A percentile compares a stretch with the other conserved stretches of the same genome.
These are phyloP conservation scores for Acer campestre DNA, from an alignment of 345 rosid genomes.

Conservation along the genomic window DNA sequence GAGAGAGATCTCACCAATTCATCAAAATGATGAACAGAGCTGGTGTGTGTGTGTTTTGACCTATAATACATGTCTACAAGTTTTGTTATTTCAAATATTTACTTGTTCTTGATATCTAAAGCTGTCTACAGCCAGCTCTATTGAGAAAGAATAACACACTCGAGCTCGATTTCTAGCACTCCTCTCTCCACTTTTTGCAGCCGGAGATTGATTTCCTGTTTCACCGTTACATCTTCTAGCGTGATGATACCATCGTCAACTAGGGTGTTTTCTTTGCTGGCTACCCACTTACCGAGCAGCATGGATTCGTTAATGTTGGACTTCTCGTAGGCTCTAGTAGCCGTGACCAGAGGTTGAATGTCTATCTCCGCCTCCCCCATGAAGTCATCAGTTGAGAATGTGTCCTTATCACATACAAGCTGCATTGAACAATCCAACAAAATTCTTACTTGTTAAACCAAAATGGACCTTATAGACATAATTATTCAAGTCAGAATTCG, in stretches of 20 bases:
- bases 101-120: neutral
- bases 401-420: constrained; percentile 91
- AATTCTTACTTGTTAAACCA: constrained; percentile 16
- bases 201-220: constrained; percentile 71
- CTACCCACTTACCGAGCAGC: constrained; percentile 77
- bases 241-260: constrained; percentile 73
- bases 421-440: constrained; percentile 30
- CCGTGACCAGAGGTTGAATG: constrained; percentile 79
- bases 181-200: constrained; percentile 92
- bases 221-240: constrained; percentile 72
- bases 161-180: constrained; percentile 81
- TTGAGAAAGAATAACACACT: constrained; percentile 91
- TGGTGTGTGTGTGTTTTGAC: too few species aligned
- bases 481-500: neutral
- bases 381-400: constrained; percentile 81
- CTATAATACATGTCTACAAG: too few species aligned
- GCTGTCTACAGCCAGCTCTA: constrained; percentile 27
- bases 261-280: constrained; percentile 68
- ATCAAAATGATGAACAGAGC: neutral
- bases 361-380: constrained; percentile 99
- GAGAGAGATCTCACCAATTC: neutral
- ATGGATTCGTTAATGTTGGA: constrained; percentile 54
- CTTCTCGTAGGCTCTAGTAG: constrained; percentile 77
- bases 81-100: too few species aligned
- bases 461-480: neutral